Evolutionary conservation across 2,329 filamentous ascomycete species (phyloP).

Genomic region (Diplodia mutila): DNA sequence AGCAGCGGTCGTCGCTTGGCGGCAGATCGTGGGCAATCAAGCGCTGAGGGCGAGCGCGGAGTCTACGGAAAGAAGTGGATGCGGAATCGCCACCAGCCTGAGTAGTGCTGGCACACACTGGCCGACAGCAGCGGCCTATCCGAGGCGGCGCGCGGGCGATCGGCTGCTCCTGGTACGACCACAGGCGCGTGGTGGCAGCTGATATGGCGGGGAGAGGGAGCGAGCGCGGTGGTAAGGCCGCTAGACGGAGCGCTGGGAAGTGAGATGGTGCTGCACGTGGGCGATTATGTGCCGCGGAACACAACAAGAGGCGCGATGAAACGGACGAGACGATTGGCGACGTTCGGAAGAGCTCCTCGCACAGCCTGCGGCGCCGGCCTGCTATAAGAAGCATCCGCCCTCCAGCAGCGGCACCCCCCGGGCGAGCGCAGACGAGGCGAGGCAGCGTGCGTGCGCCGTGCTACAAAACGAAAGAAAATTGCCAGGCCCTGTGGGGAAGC

Average conservation of each 20-base stretch:
- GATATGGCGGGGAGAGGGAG: constrained; percentile 8
- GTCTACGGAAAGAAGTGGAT: constrained; percentile 16
- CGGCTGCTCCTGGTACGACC: neutral
- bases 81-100: neutral
- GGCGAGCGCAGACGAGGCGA: constrained; percentile 15
- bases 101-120: neutral
- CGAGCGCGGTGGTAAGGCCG: constrained; percentile 8
- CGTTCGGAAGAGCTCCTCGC: constrained; percentile 2
- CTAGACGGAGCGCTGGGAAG: constrained; percentile 1
- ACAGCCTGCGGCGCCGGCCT: constrained; percentile 18
- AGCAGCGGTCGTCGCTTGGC: constrained; percentile 21
- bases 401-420: constrained; percentile 1
- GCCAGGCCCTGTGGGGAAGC: constrained; percentile 4
- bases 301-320: constrained; percentile 14
- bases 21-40: constrained; percentile 21
- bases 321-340: constrained; percentile 21
- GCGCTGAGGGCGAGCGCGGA: constrained; percentile 12
- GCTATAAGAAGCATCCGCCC: constrained; percentile 18
- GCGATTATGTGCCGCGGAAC: constrained; percentile 19
- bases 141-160: constrained; percentile 12
- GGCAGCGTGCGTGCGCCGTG: constrained; percentile 16
- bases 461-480: constrained; percentile 23
- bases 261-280: constrained; percentile 8
- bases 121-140: neutral
- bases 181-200: constrained; percentile 22